Percentiles rank a stretch among this genome's conserved stretches.
Conservation (phyloP, 169 alveolate genomes). For the Cryptosporidium sp. region DNA sequence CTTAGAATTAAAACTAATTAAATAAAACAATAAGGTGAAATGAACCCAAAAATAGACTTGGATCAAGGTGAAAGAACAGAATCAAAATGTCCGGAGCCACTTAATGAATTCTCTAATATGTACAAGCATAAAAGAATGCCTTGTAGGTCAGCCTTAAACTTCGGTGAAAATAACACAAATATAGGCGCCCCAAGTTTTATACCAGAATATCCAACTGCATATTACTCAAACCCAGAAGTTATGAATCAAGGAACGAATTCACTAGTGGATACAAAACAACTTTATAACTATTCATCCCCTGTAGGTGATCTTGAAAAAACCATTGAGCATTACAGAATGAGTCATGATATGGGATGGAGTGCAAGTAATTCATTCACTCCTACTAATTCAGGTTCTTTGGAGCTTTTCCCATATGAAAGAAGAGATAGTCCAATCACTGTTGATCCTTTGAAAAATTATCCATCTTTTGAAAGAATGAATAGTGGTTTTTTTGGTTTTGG, state of each 20-base stretch:
- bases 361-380: constrained; percentile 34
- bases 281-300: constrained; percentile 47
- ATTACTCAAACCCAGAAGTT: constrained; percentile 54
- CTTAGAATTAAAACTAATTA: neutral
- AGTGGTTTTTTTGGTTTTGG: neutral
- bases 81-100: constrained; percentile 30
- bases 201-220: constrained; percentile 59
- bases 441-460: constrained; percentile 18
- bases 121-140: constrained; percentile 57
- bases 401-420: constrained; percentile 19
- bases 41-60: neutral
- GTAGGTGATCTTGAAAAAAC: constrained; percentile 72
- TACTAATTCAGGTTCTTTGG: constrained; percentile 49
- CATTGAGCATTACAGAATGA: constrained; percentile 39
- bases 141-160: constrained; percentile 58
- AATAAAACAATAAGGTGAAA: neutral
- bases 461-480: constrained; percentile 44
- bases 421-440: constrained; percentile 41
- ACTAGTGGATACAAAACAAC: constrained; percentile 49
- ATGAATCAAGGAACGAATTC: constrained; percentile 39
- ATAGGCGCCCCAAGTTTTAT: constrained; percentile 23
- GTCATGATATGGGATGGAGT: constrained; percentile 5
- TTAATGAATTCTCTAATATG: constrained; percentile 30
- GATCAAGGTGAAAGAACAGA: constrained; percentile 1
- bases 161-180: constrained; percentile 41